A percentile compares a stretch with the other conserved stretches of the same genome.
Evolutionary conservation across 176 grass and related monocot species (phyloP).

Genomic region (Eremochloa ophiuroides): DNA sequence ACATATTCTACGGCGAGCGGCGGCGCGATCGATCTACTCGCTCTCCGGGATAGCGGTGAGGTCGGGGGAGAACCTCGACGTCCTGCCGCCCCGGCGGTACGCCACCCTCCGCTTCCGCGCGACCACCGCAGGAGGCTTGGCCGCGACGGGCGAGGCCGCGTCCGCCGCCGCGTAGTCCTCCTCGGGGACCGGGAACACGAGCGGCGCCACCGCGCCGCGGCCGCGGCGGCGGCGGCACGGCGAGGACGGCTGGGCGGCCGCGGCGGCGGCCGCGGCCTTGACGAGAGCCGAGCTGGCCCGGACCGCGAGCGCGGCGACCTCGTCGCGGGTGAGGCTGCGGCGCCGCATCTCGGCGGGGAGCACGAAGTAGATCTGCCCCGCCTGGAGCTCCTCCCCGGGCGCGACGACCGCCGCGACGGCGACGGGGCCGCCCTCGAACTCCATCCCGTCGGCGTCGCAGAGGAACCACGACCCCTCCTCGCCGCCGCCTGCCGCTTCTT

Average conservation of each 20-base stretch:
- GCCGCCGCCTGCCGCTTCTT: slow-evolving; percentile 30
- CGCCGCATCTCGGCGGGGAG: slow-evolving; percentile 52
- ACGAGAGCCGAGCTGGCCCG: slow-evolving; percentile 57
- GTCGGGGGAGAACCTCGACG: slow-evolving; percentile 55
- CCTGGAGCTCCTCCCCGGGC: slow-evolving; percentile 37
- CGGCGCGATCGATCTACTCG: slow-evolving; percentile 1
- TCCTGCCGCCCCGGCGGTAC: background rate
- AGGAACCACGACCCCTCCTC: background rate
- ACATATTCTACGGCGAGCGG: background rate
- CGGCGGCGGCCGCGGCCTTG: slow-evolving; percentile 15
- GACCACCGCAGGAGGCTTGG: background rate
- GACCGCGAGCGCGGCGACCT: slow-evolving; percentile 61
- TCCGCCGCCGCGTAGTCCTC: slow-evolving; percentile 16
- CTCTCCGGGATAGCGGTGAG: slow-evolving; percentile 60
- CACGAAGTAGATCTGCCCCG: slow-evolving; percentile 90
- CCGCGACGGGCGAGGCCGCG: background rate
- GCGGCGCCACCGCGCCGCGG: slow-evolving; percentile 47
- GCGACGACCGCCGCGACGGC: slow-evolving; percentile 21
- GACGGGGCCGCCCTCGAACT: slow-evolving; percentile 43
- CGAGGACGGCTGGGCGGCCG: background rate
- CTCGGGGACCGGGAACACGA: slow-evolving; percentile 53
- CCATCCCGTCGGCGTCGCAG: slow-evolving; percentile 85
- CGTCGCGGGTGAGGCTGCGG: slow-evolving; percentile 45
- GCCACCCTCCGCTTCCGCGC: slow-evolving; percentile 18
- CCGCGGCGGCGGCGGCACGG: background rate